Conservation (phyloP, 2,329 filamentous ascomycete genomes). For the Aspergillus clavatus region DNA sequence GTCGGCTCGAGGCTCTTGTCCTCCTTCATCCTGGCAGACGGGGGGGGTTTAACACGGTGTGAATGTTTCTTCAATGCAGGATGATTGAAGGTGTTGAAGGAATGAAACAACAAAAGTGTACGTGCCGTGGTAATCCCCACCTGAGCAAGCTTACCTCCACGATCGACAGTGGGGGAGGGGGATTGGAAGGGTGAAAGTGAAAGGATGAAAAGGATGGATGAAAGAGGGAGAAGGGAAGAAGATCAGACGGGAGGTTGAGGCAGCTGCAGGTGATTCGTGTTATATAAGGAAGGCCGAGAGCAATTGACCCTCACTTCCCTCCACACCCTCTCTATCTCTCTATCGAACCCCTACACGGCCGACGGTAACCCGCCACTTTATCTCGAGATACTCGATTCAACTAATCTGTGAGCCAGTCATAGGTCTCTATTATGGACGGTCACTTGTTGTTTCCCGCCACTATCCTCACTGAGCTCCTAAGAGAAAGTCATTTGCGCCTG, state of each 20-base stretch:
- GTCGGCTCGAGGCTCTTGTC: neutral
- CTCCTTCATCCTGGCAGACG: neutral
- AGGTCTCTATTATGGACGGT: neutral
- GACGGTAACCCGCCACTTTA: conserved; percentile 8
- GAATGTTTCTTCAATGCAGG: neutral
- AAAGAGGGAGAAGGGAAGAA: neutral
- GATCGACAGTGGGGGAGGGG: neutral
- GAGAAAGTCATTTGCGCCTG: neutral
- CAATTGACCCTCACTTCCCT: too few relatives aligned
- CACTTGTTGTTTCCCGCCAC: neutral
- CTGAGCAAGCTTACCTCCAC: neutral
- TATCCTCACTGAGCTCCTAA: neutral
- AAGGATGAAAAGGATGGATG: too few relatives aligned
- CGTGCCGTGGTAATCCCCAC: neutral
- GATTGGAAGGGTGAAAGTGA: neutral
- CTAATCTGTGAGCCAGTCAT: neutral
- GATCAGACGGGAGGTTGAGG: neutral
- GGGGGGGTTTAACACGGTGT: neutral
- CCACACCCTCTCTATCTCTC: too few relatives aligned
- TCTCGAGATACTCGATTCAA: neutral
- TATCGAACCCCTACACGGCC: neutral
- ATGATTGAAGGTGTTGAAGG: neutral
- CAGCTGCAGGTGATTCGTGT: neutral
- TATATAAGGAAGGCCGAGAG: neutral
- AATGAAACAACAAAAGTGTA: neutral